Conservation (phyloP, 768 basidiomycete species). For the Psilocybe cubensis region DNA sequence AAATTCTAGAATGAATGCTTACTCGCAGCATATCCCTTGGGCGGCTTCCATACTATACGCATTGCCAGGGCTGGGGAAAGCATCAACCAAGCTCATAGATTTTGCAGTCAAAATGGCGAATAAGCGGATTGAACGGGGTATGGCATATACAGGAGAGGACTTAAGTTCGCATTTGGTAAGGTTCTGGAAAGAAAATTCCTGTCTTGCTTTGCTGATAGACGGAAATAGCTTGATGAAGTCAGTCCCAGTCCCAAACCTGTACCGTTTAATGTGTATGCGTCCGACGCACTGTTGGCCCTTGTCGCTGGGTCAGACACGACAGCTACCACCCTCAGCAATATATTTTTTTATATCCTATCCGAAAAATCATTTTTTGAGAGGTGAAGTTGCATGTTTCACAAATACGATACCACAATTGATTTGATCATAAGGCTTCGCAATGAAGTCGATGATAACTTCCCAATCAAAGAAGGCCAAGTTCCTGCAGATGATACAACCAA, state of each 20-base stretch:
- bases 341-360: constrained; percentile 30
- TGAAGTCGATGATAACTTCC: constrained; percentile 28
- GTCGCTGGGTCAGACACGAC: constrained; percentile 38
- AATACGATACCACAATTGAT: background rate
- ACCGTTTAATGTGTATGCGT: constrained; percentile 16
- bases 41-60: constrained; percentile 12
- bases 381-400: background rate
- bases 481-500: constrained; percentile 17
- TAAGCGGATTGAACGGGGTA: constrained; percentile 12
- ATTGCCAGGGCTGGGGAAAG: constrained; percentile 14
- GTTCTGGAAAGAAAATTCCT: background rate
- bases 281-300: constrained; percentile 28
- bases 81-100: constrained; percentile 10
- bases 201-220: background rate
- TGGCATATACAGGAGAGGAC: constrained; percentile 17
- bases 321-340: constrained; percentile 25
- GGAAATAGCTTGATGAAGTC: constrained; percentile 14
- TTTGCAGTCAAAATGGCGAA: constrained; percentile 25
- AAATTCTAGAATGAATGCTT: constrained; percentile 15
- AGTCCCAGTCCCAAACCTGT: constrained; percentile 15
- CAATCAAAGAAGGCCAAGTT: constrained; percentile 7
- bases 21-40: constrained; percentile 31
- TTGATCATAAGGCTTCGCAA: constrained; percentile 19
- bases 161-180: constrained; percentile 31
- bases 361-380: constrained; percentile 22